phyloP scores from a whole-genome alignment of 2,329 filamentous ascomycete genomes.

The Beauveria brongniartii region DNA sequence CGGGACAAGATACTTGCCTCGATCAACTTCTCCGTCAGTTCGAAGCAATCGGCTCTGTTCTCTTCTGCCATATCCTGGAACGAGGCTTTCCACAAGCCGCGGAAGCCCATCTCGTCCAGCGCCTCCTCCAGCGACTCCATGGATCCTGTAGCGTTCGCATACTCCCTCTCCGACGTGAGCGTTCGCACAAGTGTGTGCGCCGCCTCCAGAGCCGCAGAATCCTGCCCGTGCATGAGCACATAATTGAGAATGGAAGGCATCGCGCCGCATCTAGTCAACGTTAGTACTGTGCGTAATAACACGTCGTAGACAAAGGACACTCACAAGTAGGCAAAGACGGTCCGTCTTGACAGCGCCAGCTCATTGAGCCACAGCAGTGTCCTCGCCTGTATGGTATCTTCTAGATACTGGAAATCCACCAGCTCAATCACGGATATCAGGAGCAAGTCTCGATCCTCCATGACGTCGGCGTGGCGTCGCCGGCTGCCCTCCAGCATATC shows the following conservation, averaged over 20 bases:
- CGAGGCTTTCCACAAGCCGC: conserved; percentile 52
- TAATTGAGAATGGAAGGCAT: conserved; percentile 53
- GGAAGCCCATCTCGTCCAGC: conserved; percentile 54
- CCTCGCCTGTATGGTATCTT: conserved; percentile 53
- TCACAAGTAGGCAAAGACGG: conserved; percentile 51
- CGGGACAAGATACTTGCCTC: conserved; percentile 36
- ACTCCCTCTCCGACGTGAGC: conserved; percentile 46
- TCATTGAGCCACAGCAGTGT: conserved; percentile 52
- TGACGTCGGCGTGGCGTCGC: conserved; percentile 28
- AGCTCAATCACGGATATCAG: conserved; percentile 56
- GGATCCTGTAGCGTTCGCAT: conserved; percentile 39
- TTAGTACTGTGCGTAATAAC: conserved; percentile 6
- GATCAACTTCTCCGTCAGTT: conserved; percentile 51
- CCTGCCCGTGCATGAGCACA: conserved; percentile 55
- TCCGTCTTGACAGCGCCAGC: conserved; percentile 45
- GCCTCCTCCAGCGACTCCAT: conserved; percentile 41
- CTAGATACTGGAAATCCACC: conserved; percentile 58
- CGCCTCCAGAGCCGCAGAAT: conserved; percentile 48
- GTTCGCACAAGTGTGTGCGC: conserved; percentile 53
- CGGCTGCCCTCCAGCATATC: conserved; percentile 19
- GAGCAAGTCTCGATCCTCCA: conserved; percentile 54
- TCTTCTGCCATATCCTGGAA: conserved; percentile 42
- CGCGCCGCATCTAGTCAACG: conserved; percentile 36
- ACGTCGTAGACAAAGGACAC: not conserved
- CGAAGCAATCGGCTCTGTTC: conserved; percentile 43